A percentile compares a stretch with the other conserved stretches of the same genome.
phyloP scores from a whole-genome alignment of 2,329 filamentous ascomycete species.

The Decorospora gaudefroyi region DNA sequence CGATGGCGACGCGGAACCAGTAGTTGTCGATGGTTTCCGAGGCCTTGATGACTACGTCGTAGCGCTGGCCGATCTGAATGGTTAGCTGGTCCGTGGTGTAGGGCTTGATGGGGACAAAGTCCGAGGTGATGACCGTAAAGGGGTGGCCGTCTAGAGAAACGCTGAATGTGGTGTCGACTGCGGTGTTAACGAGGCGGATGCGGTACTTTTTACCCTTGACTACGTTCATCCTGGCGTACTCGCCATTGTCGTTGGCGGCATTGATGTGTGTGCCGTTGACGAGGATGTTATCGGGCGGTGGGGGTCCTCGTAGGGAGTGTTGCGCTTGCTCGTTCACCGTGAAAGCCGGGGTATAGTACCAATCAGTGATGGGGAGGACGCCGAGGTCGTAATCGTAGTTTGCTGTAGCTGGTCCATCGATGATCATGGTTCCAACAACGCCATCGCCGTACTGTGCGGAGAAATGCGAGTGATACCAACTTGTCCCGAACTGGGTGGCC shows the following conservation, averaged over 20 bases:
- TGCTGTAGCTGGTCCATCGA: slow-evolving; percentile 50
- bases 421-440: slow-evolving; percentile 48
- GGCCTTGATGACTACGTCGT: slow-evolving; percentile 54
- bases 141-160: slow-evolving; percentile 49
- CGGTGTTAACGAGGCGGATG: slow-evolving; percentile 62
- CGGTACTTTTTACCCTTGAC: slow-evolving; percentile 59
- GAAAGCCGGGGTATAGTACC: slow-evolving; percentile 57
- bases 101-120: slow-evolving; percentile 52
- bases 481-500: slow-evolving; percentile 55
- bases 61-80: slow-evolving; percentile 48
- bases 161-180: slow-evolving; percentile 40
- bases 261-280: slow-evolving; percentile 61
- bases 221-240: slow-evolving; percentile 43
- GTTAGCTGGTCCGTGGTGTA: slow-evolving; percentile 45
- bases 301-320: slow-evolving; percentile 43
- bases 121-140: slow-evolving; percentile 50
- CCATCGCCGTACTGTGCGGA: slow-evolving; percentile 52
- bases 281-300: slow-evolving; percentile 52
- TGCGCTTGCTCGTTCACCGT: slow-evolving; percentile 38
- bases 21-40: slow-evolving; percentile 53
- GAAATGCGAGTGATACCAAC: slow-evolving; percentile 53
- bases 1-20: slow-evolving; percentile 53
- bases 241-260: slow-evolving; percentile 47
- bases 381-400: slow-evolving; percentile 66
- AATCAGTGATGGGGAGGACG: slow-evolving; percentile 64